Base-by-base conservation (phyloP, 768 basidiomycete species). In the Podaxis sp. region DNA sequence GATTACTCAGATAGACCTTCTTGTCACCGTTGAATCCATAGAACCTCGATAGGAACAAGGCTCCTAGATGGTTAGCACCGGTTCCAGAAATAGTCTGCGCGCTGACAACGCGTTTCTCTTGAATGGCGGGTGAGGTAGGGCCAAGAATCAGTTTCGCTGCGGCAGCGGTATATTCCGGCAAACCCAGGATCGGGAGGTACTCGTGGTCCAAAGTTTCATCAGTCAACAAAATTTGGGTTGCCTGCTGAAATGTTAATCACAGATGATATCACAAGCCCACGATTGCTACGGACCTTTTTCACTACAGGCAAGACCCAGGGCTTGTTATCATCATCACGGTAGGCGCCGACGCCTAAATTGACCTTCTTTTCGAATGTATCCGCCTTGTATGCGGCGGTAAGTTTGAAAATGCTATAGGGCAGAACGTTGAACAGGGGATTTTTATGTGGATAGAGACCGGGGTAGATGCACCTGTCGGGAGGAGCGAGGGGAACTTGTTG, bases 21-120 rank as follows among this genome's bases (percentile, higher is more conserved):
- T 90, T 89, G 54, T 83, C 74, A n/a, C 76, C 76, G 57, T 87
- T 84, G 80, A 84, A 91, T 2, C 80, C 77, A 77, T 96, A 97
- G 78, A 91, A 95, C 64, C 81, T 81, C 65, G 88, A 87, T 66
- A 98, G 76, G 81, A 97, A 97, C 57, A 95, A 77, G 2, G 88
- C 95, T 26, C 88, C 96, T 53, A 96, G 84, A 75, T 96, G 95
- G 78, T 96, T 96, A 54, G 96, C 96, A 55, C 96, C 96, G 2
- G 96, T 99, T 28, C 96, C 96, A 13, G 94, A 96, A 67, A 97
- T 91, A 13, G 96, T 96, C 78, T 99, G 96, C 52, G 91, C 91
- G 72, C 89, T 91, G 44, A 85, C 81, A 36, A 88, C 88, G 56
- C 93, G 86, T 33, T 79, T 80, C 64, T 93, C 89, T 66, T 81